These are phyloP conservation scores for Heritiera littoralis DNA, from an alignment of 345 rosid species.

Conservation along the genomic window DNA sequence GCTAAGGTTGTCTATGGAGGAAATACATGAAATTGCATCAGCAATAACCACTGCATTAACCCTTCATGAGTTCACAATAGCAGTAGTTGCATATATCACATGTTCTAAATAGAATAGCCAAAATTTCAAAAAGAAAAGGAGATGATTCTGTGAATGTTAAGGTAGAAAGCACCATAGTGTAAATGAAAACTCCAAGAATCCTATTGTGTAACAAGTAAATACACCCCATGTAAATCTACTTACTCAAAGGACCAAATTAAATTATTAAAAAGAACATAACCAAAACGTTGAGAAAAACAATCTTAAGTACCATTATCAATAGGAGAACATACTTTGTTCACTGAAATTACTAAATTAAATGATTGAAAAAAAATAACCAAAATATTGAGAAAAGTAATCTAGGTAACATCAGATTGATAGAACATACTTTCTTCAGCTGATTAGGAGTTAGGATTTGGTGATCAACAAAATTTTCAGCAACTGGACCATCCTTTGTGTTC, in stretches of 20 bases:
- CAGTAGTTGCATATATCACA: conserved; percentile 1
- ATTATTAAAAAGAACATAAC: conserved; percentile 13
- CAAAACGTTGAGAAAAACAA: conserved; percentile 16
- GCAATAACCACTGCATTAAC: neutral
- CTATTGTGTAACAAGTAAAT: neutral
- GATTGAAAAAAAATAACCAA: conserved; percentile 13
- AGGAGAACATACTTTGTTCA: conserved; percentile 22
- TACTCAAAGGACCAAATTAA: conserved; percentile 14
- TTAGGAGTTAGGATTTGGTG: conserved; percentile 29
- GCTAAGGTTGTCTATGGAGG: neutral
- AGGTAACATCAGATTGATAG: neutral
- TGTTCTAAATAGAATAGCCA: conserved; percentile 3
- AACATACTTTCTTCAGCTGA: conserved; percentile 31
- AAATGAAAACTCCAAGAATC: conserved; percentile 11
- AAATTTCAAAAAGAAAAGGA: neutral
- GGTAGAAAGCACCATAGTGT: neutral
- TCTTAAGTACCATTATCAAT: neutral
- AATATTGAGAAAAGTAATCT: conserved; percentile 6
- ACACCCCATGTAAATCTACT: conserved; percentile 1
- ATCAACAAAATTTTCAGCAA: conserved; percentile 15
- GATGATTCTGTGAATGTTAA: neutral
- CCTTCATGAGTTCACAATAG: neutral
- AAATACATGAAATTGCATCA: neutral
- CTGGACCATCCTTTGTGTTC: conserved; percentile 17
- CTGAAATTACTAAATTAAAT: conserved; percentile 13